Evolutionary conservation across 2,329 filamentous ascomycete genomes (phyloP).

Genomic region (Pochonia chlamydosporia): DNA sequence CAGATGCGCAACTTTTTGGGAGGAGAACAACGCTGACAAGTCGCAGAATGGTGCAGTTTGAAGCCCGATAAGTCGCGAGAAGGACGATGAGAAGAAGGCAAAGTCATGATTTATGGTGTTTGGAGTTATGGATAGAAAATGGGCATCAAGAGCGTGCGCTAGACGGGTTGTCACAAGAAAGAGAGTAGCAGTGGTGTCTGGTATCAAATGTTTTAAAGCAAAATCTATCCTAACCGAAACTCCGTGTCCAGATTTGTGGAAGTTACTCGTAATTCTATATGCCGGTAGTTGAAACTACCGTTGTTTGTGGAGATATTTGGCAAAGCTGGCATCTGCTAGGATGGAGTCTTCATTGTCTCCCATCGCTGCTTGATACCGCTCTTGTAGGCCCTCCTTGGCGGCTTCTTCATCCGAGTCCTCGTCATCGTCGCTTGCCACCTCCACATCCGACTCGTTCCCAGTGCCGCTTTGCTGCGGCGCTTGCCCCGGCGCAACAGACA

Average conservation of each 20-base stretch:
- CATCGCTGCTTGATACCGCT: conserved; percentile 72
- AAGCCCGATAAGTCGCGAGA: conserved; percentile 65
- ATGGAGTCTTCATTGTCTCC: conserved; percentile 48
- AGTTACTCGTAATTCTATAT: too few species aligned
- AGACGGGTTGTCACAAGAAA: not conserved
- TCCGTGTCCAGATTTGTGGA: not conserved
- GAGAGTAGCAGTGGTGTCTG: not conserved
- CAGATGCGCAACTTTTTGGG: too few species aligned
- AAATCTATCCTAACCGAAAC: not conserved
- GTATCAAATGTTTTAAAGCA: not conserved
- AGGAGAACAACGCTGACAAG: too few species aligned
- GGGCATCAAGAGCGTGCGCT: not conserved
- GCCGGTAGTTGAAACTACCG: conserved; percentile 15
- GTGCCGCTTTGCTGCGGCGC: conserved; percentile 32
- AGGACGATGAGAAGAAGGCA: not conserved
- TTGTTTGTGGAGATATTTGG: conserved; percentile 51
- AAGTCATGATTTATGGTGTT: not conserved
- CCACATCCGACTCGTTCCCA: conserved; percentile 41
- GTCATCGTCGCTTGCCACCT: conserved; percentile 50
- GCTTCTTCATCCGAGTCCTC: conserved; percentile 54
- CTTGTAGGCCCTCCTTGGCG: conserved; percentile 61
- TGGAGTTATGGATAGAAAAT: not conserved
- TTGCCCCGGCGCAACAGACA: conserved; percentile 45
- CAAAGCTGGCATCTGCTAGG: conserved; percentile 54
- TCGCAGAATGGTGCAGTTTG: conserved; percentile 94